Conservation (phyloP, 179 eudicot species). For the Vitellaria paradoxa region DNA sequence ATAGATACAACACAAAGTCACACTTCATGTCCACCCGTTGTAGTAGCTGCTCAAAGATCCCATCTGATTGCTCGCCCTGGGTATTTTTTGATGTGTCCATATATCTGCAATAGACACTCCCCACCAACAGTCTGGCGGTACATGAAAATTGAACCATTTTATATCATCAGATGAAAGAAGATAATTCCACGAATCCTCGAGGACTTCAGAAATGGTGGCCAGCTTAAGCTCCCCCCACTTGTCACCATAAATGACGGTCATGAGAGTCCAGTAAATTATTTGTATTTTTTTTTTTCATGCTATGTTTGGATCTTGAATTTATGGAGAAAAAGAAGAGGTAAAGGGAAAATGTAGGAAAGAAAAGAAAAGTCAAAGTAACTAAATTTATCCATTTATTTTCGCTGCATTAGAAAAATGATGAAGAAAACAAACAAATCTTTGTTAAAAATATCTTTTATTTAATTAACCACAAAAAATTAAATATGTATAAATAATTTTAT, state of each 20-base stretch:
- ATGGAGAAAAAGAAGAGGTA: no score
- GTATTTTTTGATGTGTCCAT: neutral
- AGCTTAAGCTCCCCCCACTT: neutral
- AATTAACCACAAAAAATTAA: no score
- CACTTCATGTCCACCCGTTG: neutral
- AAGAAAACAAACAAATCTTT: no score
- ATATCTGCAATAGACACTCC: neutral
- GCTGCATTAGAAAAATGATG: no score
- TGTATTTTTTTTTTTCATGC: no score
- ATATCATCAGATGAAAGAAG: neutral
- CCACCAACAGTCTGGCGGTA: neutral
- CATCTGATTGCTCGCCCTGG: neutral
- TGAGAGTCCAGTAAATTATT: neutral
- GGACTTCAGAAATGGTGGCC: neutral
- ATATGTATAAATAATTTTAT: neutral
- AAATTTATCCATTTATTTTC: no score
- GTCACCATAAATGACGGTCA: slow-evolving; percentile 5
- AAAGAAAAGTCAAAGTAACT: no score
- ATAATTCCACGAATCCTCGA: neutral
- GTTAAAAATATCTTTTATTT: no score
- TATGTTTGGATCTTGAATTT: no score
- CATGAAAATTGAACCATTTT: slow-evolving; percentile 1
- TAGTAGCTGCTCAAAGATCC: neutral
- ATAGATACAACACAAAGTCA: neutral
- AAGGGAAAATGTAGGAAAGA: no score